phyloP scores from a whole-genome alignment of 192 early-diverging fungal species.

The Backusella psychrophila region DNA sequence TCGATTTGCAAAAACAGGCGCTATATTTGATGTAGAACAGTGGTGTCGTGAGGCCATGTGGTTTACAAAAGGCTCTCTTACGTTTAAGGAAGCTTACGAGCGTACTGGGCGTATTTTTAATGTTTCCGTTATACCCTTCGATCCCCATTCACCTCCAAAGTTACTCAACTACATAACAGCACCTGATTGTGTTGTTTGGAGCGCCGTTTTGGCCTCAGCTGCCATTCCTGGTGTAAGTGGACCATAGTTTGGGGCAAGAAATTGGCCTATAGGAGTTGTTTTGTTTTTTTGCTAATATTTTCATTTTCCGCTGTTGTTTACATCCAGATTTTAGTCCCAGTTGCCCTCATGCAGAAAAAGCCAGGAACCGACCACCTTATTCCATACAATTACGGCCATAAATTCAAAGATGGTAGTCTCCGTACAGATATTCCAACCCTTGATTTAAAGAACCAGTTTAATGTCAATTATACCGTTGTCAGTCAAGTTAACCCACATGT shows the following conservation, averaged over 20 bases:
- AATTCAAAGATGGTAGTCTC: conserved; percentile 89
- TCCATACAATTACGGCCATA: conserved; percentile 72
- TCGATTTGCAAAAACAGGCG: conserved; percentile 42
- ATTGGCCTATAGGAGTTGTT: background rate
- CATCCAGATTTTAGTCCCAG: conserved; percentile 66
- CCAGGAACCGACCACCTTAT: conserved; percentile 54
- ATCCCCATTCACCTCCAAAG: conserved; percentile 74
- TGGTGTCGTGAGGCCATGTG: conserved; percentile 68
- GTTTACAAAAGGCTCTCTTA: conserved; percentile 74
- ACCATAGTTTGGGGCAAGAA: background rate
- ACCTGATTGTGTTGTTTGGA: conserved; percentile 84
- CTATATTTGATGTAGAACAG: conserved; percentile 57
- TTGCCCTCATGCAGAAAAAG: conserved; percentile 79
- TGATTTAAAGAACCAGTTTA: conserved; percentile 72
- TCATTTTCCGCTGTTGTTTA: background rate
- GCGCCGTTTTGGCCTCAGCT: conserved; percentile 79
- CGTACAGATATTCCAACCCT: conserved; percentile 77
- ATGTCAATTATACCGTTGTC: conserved; percentile 86
- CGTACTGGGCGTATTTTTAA: conserved; percentile 85
- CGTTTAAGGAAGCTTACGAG: conserved; percentile 89
- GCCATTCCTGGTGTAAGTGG: conserved; percentile 70
- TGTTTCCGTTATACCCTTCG: conserved; percentile 75
- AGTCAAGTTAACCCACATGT: conserved; percentile 91
- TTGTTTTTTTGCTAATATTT: background rate
- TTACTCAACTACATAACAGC: conserved; percentile 87